phyloP scores from a whole-genome alignment of 495 filamentous ascomycete genomes.

The Beverwykella pulmonaria region DNA sequence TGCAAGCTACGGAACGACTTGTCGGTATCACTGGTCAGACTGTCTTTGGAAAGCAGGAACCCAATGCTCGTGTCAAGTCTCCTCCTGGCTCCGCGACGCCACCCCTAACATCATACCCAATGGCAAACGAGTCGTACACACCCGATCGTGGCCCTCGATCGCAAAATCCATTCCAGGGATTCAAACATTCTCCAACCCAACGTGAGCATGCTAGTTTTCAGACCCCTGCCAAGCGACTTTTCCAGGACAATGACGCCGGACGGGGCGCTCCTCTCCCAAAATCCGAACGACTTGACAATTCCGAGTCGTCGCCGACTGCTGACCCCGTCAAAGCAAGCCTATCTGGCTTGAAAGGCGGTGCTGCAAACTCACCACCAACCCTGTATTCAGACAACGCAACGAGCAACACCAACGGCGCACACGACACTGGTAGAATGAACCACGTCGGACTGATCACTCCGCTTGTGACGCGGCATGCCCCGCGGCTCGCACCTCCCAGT shows the following conservation, averaged over 20 bases:
- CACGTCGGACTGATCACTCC: slow-evolving; percentile 68
- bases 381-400: slow-evolving; percentile 39
- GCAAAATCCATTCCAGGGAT: slow-evolving; percentile 48
- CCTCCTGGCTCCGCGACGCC: slow-evolving; percentile 53
- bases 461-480: slow-evolving; percentile 79
- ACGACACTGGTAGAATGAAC: slow-evolving; percentile 35
- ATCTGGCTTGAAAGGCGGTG: slow-evolving; percentile 24
- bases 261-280: not conserved
- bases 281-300: not conserved
- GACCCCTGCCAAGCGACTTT: slow-evolving; percentile 37
- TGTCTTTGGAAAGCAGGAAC: slow-evolving; percentile 22
- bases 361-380: slow-evolving; percentile 34
- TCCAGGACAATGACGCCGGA: slow-evolving; percentile 13
- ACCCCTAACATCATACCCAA: slow-evolving; percentile 47
- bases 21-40: slow-evolving; percentile 23
- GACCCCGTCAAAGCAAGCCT: slow-evolving; percentile 23
- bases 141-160: slow-evolving; percentile 58
- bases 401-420: slow-evolving; percentile 35
- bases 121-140: slow-evolving; percentile 56
- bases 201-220: slow-evolving; percentile 28
- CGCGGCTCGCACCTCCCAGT: slow-evolving; percentile 81
- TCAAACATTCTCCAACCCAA: slow-evolving; percentile 52
- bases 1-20: slow-evolving; percentile 34
- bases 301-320: slow-evolving; percentile 13
- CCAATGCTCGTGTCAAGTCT: slow-evolving; percentile 45